A percentile compares a stretch with the other conserved stretches of the same genome.
Conservation (phyloP, 2,329 filamentous ascomycete species). For the Alternaria panax region DNA sequence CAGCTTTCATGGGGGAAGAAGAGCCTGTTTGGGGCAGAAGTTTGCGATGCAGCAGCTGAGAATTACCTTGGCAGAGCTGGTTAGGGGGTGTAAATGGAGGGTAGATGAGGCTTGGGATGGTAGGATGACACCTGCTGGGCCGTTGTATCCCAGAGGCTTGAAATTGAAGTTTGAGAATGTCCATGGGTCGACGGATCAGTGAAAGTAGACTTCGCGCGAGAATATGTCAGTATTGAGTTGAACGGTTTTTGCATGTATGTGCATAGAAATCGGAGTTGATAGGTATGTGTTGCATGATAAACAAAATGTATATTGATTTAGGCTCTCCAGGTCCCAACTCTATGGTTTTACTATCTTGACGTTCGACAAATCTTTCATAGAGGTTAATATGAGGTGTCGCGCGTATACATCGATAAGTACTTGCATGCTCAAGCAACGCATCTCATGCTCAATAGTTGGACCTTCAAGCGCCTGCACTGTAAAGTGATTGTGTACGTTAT, state of each 20-base stretch:
- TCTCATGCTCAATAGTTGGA: background rate
- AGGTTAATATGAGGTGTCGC: background rate
- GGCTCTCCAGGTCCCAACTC: background rate
- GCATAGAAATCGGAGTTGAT: background rate
- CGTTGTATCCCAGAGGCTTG: conserved; percentile 28
- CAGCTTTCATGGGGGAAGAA: conserved; percentile 53
- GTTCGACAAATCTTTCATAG: background rate
- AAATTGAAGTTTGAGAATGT: conserved; percentile 30
- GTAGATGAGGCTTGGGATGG: conserved; percentile 38
- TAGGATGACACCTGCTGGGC: conserved; percentile 38
- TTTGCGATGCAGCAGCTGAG: conserved; percentile 47
- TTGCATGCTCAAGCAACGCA: background rate
- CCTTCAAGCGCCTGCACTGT: background rate
- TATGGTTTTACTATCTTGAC: background rate
- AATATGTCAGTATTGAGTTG: background rate
- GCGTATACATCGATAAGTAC: background rate
- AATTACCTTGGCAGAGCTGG: conserved; percentile 42
- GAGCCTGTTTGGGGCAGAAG: conserved; percentile 53
- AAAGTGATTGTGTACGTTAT: background rate
- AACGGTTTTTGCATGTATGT: background rate
- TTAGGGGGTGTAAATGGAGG: conserved; percentile 33
- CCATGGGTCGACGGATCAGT: background rate
- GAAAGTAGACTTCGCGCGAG: background rate
- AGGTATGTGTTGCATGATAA: background rate
- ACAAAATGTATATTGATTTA: background rate